Base-by-base conservation (phyloP, 768 basidiomycete genomes). In the Dioszegia aurantiaca region DNA sequence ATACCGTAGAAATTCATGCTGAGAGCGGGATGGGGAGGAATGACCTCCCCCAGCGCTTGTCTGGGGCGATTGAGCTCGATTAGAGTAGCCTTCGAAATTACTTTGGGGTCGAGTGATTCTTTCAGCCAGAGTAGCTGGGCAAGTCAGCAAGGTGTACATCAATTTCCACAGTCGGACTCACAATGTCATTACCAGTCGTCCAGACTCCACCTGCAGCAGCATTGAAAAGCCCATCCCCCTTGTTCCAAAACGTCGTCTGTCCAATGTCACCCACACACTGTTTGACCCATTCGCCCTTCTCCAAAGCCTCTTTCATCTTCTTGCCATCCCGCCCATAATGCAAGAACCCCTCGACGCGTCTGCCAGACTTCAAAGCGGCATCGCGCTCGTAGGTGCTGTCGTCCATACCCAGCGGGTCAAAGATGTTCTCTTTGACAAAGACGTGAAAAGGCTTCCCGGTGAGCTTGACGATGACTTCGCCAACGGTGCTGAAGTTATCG, bases 181-280 rank as follows among this genome's bases (percentile, higher is more conserved):
- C 70, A 58, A 73, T 64, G 52, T 76, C 75, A 2, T 37, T 52
- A 1, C 58, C 61, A 19, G 49, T 57, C 4, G 57, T 56, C 24
- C 70, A 63, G 0, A 75, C 46, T 6, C 72, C 75, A 1, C 73
- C 72, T 3, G 69, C 40, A 11, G 70, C 73, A 56, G 61, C 65
- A 36, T 53, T 30, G 37, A 49, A 51, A 4, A 59, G 46, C 1
- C 48, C 63, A 55, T 71, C 62, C 4, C 40, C 44, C 11, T 57
- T 42, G 52, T 52, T 65, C 63, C 64, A 68, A 21, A 49, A 49
- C 9, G 55, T 12, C 45, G 55, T 53, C 11, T 60, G 11, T 14
- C 66, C 71, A 9, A 54, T 57, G 59, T 9, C 33, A 39, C 24
- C 19, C 1, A 26, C 42, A 19, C 45, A 55, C 17, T n/a, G 37